Evolutionary conservation across 768 basidiomycete genomes (phyloP).

Genomic region (Macrolepiota fuliginosa): DNA sequence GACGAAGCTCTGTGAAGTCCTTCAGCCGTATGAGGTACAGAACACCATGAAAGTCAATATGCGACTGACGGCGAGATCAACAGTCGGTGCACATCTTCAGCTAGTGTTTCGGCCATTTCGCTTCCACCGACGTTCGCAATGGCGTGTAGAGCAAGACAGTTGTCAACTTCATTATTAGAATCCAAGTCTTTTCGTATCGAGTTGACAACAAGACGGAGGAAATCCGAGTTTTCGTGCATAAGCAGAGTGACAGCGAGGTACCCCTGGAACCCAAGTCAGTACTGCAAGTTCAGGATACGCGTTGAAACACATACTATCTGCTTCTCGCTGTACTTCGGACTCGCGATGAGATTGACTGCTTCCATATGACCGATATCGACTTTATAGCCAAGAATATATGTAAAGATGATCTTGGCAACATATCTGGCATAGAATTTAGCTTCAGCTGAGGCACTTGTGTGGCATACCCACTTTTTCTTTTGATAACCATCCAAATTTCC

Average conservation of each 20-base stretch:
- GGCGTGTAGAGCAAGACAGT: constrained; percentile 95
- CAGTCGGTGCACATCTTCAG: constrained; percentile 90
- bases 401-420: constrained; percentile 98
- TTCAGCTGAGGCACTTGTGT: not conserved
- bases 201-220: constrained; percentile 94
- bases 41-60: not conserved
- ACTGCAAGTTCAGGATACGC: not conserved
- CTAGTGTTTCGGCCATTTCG: constrained; percentile 97
- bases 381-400: constrained; percentile 98
- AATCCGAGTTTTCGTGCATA: constrained; percentile 99
- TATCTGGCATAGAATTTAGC: constrained; percentile 51
- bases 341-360: constrained; percentile 96
- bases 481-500: constrained; percentile 88
- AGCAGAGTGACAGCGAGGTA: constrained; percentile 95
- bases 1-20: constrained; percentile 92
- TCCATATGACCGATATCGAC: constrained; percentile 99
- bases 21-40: constrained; percentile 28
- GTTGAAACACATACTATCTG: constrained; percentile 74
- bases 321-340: constrained; percentile 95
- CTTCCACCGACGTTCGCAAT: constrained; percentile 97
- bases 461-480: constrained; percentile 75
- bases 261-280: constrained; percentile 54
- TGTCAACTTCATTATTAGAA: constrained; percentile 90
- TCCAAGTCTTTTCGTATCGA: constrained; percentile 97
- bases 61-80: constrained; percentile 85